Evolutionary conservation across 352 stramenopile genomes (phyloP), one percentile per base, ranked within the genome.

Genomic region (Phytophthora multivora): DNA sequence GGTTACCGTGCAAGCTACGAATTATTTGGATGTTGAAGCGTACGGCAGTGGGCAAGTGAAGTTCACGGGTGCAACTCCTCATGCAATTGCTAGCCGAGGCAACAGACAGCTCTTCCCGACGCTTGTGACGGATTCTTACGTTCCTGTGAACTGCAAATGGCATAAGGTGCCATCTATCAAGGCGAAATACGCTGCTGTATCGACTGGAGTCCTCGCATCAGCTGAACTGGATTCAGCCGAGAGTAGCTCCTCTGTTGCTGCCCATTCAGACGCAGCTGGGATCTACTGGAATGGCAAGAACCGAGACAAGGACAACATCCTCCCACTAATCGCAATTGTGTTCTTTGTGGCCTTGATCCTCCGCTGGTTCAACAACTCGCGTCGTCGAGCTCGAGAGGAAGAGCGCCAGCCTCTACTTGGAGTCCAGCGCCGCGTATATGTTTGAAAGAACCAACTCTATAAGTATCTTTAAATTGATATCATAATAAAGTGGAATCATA

Each of bases 1-100:
- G 19, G 64, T 82, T 4, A 41, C 79, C 15, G 66, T 83, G 11
- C 68, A 80, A 57, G 73, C 71, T 9, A 69, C 41, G 6, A 45
- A 71, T 42, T 51, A 36, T 3, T 50, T 77, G 9, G 25, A 35
- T 19, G 51, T 70, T 10, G 51, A 55, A 13, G 49, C 43, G 0
- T 66, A 66, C 18, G 56, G 62, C 13, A 45, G 30, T 39, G 62
- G 62, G 3, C n/a, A 50, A 11, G 49, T 71, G n/a, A 38, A 62
- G 28, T 71, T 62, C 18, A 56, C 25, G 19, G 62, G 62, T 13
- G 7, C 26, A 18, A 1, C 49, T 16, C 62, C 62, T 36, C 28
- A 28, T 16, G 33, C 49, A 18, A 58, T 71, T 26, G 16, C 25
- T 13, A 71, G 50, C 11, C 52, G n/a, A 26, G 56, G 56, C 12